Percentiles rank a stretch among this genome's conserved stretches.
These are phyloP conservation scores for Adiantum capillusveneris DNA, from an alignment of 75 land plant species.

Conservation along the genomic window DNA sequence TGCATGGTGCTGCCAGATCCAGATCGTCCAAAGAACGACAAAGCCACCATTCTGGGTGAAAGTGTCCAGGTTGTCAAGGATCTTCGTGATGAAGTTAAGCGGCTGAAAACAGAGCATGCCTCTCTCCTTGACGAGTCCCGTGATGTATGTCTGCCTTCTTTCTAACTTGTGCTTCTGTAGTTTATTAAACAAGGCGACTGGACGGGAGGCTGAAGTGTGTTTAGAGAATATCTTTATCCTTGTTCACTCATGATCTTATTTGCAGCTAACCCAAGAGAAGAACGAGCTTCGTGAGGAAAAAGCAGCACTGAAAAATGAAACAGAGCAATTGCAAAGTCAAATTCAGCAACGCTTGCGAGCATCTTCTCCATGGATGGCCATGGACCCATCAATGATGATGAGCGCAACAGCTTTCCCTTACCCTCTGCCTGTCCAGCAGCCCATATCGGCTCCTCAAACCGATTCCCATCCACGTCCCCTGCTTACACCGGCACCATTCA, in stretches of 20 bases:
- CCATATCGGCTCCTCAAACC: constrained; percentile 10
- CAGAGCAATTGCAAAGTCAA: constrained; percentile 67
- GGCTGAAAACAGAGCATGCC: constrained; percentile 66
- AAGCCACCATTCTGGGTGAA: constrained; percentile 86
- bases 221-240: background rate
- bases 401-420: constrained; percentile 45
- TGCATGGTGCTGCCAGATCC: constrained; percentile 53
- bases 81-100: constrained; percentile 75
- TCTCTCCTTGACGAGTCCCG: constrained; percentile 79
- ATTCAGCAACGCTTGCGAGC: constrained; percentile 74
- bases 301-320: constrained; percentile 67
- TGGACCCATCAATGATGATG: constrained; percentile 75
- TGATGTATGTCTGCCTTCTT: constrained; percentile 42
- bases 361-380: constrained; percentile 61
- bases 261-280: constrained; percentile 89
- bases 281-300: constrained; percentile 96
- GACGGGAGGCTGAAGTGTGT: too few relatives aligned
- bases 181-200: too few relatives aligned
- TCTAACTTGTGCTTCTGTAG: too few relatives aligned
- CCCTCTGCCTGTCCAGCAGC: constrained; percentile 30
- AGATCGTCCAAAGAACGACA: constrained; percentile 93
- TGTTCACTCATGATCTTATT: background rate
- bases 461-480: constrained; percentile 11
- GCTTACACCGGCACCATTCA: constrained; percentile 16
- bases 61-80: constrained; percentile 88